Conservation (phyloP, 1,139 yeast species). For the Yamadazyma blattariae region DNA sequence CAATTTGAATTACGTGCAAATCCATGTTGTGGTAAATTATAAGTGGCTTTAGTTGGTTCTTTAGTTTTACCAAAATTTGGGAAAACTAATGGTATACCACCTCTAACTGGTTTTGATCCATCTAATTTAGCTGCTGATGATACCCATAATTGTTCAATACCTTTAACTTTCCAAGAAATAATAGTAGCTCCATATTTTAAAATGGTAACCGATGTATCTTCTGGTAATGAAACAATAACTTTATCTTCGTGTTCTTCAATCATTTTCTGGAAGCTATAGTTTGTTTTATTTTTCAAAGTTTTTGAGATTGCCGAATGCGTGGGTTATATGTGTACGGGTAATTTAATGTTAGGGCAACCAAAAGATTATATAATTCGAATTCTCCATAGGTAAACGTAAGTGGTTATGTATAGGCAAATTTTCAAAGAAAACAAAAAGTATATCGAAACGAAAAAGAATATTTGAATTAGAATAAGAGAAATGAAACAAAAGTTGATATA, state of each 20-base stretch:
- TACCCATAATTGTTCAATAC: conserved; percentile 65
- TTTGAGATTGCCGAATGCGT: no score
- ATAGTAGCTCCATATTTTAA: conserved; percentile 89
- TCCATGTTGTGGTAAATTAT: conserved; percentile 85
- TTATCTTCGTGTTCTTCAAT: conserved; percentile 62
- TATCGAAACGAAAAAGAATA: no score
- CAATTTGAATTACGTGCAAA: conserved; percentile 86
- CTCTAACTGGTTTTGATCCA: conserved; percentile 91
- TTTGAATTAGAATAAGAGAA: no score
- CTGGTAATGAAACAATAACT: conserved; percentile 60
- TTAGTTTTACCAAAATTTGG: conserved; percentile 84
- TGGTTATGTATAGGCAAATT: no score
- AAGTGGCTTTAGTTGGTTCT: conserved; percentile 35
- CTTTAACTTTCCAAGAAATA: conserved; percentile 69
- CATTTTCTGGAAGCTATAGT: no score
- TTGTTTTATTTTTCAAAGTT: no score
- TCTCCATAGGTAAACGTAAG: no score
- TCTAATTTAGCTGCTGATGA: conserved; percentile 78
- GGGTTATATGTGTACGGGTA: no score
- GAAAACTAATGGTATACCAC: conserved; percentile 95
- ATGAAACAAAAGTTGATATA: no score
- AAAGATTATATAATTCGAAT: no score
- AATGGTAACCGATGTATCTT: conserved; percentile 58
- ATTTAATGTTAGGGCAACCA: no score
- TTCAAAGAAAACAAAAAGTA: no score